A percentile compares a stretch with the other conserved stretches of the same genome.
Conservation (phyloP, 805 yeast species). For the Candida andamanensis region DNA sequence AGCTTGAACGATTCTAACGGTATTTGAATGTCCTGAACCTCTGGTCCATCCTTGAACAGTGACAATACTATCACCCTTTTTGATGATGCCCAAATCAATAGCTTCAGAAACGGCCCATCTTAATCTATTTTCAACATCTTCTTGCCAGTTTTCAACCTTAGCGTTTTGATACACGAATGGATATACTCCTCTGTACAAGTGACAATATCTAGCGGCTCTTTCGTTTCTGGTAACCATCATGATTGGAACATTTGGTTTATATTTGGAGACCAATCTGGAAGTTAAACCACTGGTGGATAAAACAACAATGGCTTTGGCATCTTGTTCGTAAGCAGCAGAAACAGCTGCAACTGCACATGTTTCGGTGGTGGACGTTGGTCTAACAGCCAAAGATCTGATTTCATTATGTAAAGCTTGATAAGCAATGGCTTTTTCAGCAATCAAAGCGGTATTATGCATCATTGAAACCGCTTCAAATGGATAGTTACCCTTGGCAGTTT, state of each 20-base stretch:
- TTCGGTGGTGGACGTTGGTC: conserved; percentile 91
- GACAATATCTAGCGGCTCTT: conserved; percentile 90
- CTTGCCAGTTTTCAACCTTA: conserved; percentile 81
- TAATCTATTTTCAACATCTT: conserved; percentile 93
- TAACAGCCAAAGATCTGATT: conserved; percentile 75
- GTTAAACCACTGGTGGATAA: conserved; percentile 93
- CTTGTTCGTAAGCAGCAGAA: conserved; percentile 91
- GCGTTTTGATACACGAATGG: conserved; percentile 80
- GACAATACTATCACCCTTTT: conserved; percentile 83
- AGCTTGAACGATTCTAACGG: conserved; percentile 86
- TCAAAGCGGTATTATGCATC: conserved; percentile 96
- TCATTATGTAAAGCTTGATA: conserved; percentile 82
- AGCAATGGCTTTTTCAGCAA: conserved; percentile 96
- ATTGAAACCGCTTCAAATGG: conserved; percentile 96
- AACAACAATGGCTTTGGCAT: conserved; percentile 94
- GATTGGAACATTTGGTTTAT: conserved; percentile 96
- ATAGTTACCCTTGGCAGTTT: conserved; percentile 99
- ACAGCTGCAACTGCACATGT: conserved; percentile 97
- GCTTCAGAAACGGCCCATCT: conserved; percentile 91
- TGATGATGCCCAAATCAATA: conserved; percentile 75
- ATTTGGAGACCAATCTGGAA: conserved; percentile 93
- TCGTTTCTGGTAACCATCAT: conserved; percentile 97
- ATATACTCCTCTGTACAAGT: conserved; percentile 97
- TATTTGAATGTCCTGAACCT: conserved; percentile 98
- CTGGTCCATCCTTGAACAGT: conserved; percentile 99